Base-by-base conservation (phyloP, 2,329 filamentous ascomycete genomes). In the Trichophyton rubrum region DNA sequence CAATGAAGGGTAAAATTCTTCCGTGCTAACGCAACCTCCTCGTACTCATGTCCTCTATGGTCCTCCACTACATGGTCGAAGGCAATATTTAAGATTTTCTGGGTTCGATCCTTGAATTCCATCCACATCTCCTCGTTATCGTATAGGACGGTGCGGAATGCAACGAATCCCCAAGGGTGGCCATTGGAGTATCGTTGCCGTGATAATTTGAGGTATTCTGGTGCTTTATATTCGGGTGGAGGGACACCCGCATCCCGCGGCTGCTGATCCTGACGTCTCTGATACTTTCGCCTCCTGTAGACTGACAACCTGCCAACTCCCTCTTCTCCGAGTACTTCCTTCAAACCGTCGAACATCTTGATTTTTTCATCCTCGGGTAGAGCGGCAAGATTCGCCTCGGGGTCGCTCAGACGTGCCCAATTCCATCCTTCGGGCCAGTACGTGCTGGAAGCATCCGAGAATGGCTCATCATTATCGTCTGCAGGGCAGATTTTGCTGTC, bases 361-460 rank as follows among this genome's bases (percentile, higher is more conserved):
- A 15, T 20, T n/a, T 7, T 6, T 35, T 55, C 51, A 3, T 55
- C 51, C n/a, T 38, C 27, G n/a, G 51, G n/a, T 20, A 35, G 17
- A 24, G 13, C 51, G 9, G 15, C n/a, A 27, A 55, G 11, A 30
- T 53, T 22, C 7, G 45, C 11, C 22, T 53, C 22, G 17, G 49
- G 49, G 49, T 53, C 49, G 13, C 49, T 53, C 5, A 30, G 33
- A n/a, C 51, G 51, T 0, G 27, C 51, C 51, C 51, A 55, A 55
- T 55, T 55, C 51, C 51, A 55, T 35, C 51, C 51, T 17, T 55
- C 51, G 2, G 51, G 27, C 51, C 51, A 55, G 6, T 55, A 55
- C 17, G 30, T 20, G 30, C 51, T 55, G 1, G 51, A 55, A 8
- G 51, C 51, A 35, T 55, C 51, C 8, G 51, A 55, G 30, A 17